phyloP scores from a whole-genome alignment of 768 basidiomycete species.

The Sarcodon aspratus region DNA sequence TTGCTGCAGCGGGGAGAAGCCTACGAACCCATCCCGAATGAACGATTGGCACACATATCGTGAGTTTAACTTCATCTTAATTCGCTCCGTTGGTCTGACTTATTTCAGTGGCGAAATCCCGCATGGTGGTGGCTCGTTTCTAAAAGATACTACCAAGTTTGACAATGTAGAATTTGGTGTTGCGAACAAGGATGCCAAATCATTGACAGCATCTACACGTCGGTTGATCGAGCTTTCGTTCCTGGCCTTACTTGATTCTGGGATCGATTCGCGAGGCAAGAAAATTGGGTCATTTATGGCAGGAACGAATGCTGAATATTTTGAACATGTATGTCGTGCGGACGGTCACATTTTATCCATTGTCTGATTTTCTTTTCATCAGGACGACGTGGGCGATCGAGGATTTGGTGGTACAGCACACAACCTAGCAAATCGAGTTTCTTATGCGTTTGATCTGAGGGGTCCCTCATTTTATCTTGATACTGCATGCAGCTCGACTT shows the following conservation, averaged over 20 bases:
- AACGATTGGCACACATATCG: neutral
- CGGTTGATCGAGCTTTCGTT: slow-evolving; percentile 27
- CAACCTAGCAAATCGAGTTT: slow-evolving; percentile 29
- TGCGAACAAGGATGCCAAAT: slow-evolving; percentile 20
- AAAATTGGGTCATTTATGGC: slow-evolving; percentile 20
- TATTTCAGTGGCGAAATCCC: neutral
- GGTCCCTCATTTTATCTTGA: slow-evolving; percentile 41
- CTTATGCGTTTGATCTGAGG: slow-evolving; percentile 28
- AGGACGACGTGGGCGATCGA: neutral
- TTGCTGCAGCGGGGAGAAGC: neutral
- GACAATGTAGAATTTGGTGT: slow-evolving; percentile 30
- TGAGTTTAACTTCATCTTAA: neutral
- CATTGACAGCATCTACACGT: slow-evolving; percentile 23
- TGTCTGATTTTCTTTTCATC: neutral
- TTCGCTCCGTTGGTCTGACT: no score
- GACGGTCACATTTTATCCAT: neutral
- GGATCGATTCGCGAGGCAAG: slow-evolving; percentile 30
- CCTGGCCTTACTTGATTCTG: slow-evolving; percentile 33
- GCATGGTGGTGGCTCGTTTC: slow-evolving; percentile 17
- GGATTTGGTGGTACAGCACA: slow-evolving; percentile 21
- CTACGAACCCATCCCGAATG: neutral
- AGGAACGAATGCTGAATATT: slow-evolving; percentile 2
- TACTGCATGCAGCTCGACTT: slow-evolving; percentile 37
- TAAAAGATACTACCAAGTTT: slow-evolving; percentile 24
- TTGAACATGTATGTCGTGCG: slow-evolving; percentile 14